These are phyloP conservation scores for Pseudonitzschia delicatissima DNA, from an alignment of 108 stramenopile species.

Conservation along the genomic window DNA sequence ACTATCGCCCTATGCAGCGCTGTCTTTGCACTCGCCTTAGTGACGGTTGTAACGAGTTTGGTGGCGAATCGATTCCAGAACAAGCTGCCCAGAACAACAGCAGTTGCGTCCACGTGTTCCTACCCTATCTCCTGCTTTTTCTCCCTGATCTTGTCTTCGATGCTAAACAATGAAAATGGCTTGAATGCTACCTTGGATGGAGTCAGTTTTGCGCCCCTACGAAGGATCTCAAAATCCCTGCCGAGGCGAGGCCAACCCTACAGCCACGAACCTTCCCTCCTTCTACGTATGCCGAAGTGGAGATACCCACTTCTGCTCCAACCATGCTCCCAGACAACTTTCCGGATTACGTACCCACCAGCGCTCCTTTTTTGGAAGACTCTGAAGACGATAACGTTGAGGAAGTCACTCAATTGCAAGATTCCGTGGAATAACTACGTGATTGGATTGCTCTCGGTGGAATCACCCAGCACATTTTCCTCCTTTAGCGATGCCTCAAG, in stretches of 20 bases:
- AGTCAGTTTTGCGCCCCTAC: conserved; percentile 2
- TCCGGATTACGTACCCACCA: background rate
- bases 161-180: background rate
- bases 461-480: conserved; percentile 3
- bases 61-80: background rate
- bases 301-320: background rate
- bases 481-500: background rate
- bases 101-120: background rate
- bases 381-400: background rate
- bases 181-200: background rate
- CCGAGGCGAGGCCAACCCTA: background rate
- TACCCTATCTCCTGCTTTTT: background rate
- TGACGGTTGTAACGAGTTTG: conserved; percentile 1
- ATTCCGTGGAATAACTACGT: conserved; percentile 14
- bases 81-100: background rate
- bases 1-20: background rate
- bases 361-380: background rate
- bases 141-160: background rate
- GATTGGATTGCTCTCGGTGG: background rate
- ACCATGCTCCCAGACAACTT: background rate
- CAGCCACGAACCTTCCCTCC: conserved; percentile 10
- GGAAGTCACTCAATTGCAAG: background rate
- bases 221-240: conserved; percentile 4
- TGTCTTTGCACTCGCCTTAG: background rate
- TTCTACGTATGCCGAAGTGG: background rate